A percentile compares a stretch with the other conserved stretches of the same genome.
Evolutionary conservation across 768 basidiomycete genomes (phyloP).

Genomic region (Lactifluus subvellereus): DNA sequence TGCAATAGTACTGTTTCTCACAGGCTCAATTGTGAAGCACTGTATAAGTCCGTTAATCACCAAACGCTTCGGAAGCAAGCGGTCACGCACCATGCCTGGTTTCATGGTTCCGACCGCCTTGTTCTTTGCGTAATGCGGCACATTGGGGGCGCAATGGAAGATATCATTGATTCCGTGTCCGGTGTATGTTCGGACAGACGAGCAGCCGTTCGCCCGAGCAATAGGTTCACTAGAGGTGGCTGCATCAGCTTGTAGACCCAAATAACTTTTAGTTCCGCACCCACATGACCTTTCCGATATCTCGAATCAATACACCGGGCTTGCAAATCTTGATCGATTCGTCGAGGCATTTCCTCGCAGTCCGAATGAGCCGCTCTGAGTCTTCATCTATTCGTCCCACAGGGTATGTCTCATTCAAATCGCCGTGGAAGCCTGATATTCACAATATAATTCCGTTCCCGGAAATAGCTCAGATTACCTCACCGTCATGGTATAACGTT

Average conservation of each 20-base stretch:
- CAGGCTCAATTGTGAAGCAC: conserved; percentile 74
- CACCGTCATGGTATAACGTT: conserved; percentile 72
- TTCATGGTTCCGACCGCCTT: conserved; percentile 93
- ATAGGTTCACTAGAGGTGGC: conserved; percentile 62
- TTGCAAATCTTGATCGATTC: conserved; percentile 90
- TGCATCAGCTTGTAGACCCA: neutral
- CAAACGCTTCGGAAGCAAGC: conserved; percentile 2
- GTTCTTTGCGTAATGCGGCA: conserved; percentile 93
- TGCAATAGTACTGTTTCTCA: conserved; percentile 31
- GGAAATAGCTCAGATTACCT: conserved; percentile 14
- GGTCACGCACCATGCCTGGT: conserved; percentile 78
- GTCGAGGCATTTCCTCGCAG: conserved; percentile 78
- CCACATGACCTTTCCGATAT: conserved; percentile 82
- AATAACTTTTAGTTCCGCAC: conserved; percentile 31
- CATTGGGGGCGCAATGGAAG: conserved; percentile 82
- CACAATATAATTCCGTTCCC: neutral
- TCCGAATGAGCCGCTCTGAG: conserved; percentile 72
- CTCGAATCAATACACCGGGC: conserved; percentile 85
- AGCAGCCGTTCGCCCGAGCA: conserved; percentile 75
- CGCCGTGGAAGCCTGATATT: conserved; percentile 74
- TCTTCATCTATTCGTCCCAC: conserved; percentile 83
- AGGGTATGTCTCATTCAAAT: conserved; percentile 90
- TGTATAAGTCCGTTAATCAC: conserved; percentile 25
- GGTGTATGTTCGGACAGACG: conserved; percentile 88
- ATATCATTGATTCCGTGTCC: conserved; percentile 86